Evolutionary conservation across 345 rosid genomes (phyloP).

Genomic region (Dovyalis caffra): DNA sequence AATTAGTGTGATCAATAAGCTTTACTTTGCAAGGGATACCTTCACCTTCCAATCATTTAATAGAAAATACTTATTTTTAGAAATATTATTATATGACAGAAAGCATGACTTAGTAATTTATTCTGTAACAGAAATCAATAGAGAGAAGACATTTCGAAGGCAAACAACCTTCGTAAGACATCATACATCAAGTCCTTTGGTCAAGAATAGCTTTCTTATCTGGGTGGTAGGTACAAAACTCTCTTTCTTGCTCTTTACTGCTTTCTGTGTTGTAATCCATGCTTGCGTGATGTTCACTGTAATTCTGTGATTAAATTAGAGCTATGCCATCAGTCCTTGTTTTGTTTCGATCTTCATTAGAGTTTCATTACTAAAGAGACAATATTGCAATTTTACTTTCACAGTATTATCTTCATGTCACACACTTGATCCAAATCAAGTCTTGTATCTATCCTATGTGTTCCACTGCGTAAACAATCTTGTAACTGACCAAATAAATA

Average conservation of each 20-base stretch:
- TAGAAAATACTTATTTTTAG: neutral
- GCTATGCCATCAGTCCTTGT: neutral
- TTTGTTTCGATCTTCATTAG: neutral
- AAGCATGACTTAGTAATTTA: constrained; percentile 4
- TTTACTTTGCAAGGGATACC: neutral
- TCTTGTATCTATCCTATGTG: neutral
- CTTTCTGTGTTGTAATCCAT: neutral
- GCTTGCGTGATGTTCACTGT: neutral
- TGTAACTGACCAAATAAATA: neutral
- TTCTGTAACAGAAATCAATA: constrained; percentile 48
- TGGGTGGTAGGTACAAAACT: constrained; percentile 67
- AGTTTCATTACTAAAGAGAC: neutral
- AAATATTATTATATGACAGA: neutral
- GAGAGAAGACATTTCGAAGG: constrained; percentile 54
- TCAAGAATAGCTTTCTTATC: constrained; percentile 55
- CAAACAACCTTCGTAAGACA: constrained; percentile 77
- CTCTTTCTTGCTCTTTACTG: constrained; percentile 8
- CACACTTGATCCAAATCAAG: neutral
- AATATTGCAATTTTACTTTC: too few species aligned
- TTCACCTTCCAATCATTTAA: neutral
- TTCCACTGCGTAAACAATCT: neutral
- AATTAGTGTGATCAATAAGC: neutral
- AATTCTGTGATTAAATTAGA: neutral
- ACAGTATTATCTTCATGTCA: neutral
- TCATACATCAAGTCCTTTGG: constrained; percentile 57